A percentile compares a stretch with the other conserved stretches of the same genome.
phyloP scores from a whole-genome alignment of 306 rosid species.

The Fragaria nilgerrensis region DNA sequence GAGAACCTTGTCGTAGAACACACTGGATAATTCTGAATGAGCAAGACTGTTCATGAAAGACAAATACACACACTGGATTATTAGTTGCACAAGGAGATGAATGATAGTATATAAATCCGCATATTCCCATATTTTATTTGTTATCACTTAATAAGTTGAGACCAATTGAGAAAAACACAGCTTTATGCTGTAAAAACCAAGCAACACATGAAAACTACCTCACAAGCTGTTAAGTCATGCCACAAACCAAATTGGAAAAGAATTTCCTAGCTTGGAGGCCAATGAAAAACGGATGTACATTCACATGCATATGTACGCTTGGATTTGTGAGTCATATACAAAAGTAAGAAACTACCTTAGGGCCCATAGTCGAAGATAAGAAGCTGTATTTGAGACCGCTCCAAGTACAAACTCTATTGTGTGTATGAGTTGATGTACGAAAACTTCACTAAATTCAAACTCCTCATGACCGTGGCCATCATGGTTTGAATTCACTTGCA shows the following conservation, averaged over 20 bases:
- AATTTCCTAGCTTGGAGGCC: neutral
- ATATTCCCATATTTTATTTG: neutral
- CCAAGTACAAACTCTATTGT: slow-evolving; percentile 95
- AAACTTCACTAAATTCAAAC: slow-evolving; percentile 85
- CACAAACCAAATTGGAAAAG: neutral
- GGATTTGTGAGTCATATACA: neutral
- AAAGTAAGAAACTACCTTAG: slow-evolving; percentile 55
- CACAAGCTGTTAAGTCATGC: neutral
- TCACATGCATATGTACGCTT: neutral
- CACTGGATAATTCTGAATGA: slow-evolving; percentile 87
- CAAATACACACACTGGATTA: slow-evolving; percentile 4
- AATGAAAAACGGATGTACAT: neutral
- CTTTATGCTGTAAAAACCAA: neutral
- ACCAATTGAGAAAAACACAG: neutral
- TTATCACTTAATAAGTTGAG: neutral
- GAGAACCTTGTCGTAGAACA: slow-evolving; percentile 85
- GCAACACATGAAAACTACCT: neutral
- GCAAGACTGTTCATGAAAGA: slow-evolving; percentile 58
- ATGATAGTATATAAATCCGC: neutral
- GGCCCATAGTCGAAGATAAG: slow-evolving; percentile 98
- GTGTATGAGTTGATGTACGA: slow-evolving; percentile 96
- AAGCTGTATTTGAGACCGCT: slow-evolving; percentile 96
- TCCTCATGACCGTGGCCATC: slow-evolving; percentile 60
- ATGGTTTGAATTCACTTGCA: slow-evolving; percentile 49
- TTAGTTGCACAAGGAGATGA: neutral